A percentile compares a stretch with the other conserved stretches of the same genome.
Evolutionary conservation across 164 flowering plant species (phyloP).

Genomic region (Nymphaea colorata): DNA sequence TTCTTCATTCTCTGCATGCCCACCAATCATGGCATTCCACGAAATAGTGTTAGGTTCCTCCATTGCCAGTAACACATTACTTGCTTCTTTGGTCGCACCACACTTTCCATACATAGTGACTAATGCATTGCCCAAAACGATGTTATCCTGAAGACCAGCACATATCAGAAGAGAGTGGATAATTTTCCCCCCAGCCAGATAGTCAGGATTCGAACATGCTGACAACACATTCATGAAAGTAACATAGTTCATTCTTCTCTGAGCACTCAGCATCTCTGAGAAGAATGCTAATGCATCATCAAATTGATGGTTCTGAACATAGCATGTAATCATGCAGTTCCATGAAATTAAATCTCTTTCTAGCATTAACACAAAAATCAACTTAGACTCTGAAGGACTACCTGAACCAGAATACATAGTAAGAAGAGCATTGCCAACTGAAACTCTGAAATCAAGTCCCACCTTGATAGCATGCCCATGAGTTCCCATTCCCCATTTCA

Average conservation of each 20-base stretch:
- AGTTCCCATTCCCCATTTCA: slow-evolving; percentile 57
- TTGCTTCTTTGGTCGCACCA: slow-evolving; percentile 41
- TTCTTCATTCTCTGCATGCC: slow-evolving; percentile 52
- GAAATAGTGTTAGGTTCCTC: slow-evolving; percentile 38
- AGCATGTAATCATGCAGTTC: slow-evolving; percentile 61
- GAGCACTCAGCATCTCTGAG: slow-evolving; percentile 19
- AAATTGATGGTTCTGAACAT: slow-evolving; percentile 34
- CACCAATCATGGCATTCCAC: slow-evolving; percentile 78
- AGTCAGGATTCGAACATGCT: slow-evolving; percentile 48
- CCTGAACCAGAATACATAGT: slow-evolving; percentile 58
- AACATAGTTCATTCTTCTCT: slow-evolving; percentile 27
- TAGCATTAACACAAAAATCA: slow-evolving; percentile 37
- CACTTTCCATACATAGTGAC: slow-evolving; percentile 64
- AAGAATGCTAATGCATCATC: slow-evolving; percentile 34
- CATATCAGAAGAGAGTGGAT: slow-evolving; percentile 42
- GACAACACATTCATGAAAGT: slow-evolving; percentile 59
- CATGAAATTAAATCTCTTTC: slow-evolving; percentile 65
- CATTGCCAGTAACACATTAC: slow-evolving; percentile 31
- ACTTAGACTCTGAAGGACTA: slow-evolving; percentile 29
- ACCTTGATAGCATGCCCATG: slow-evolving; percentile 43
- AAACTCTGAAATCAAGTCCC: slow-evolving; percentile 38
- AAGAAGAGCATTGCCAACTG: slow-evolving; percentile 54
- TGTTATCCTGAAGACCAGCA: slow-evolving; percentile 40
- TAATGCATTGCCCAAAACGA: slow-evolving; percentile 63
- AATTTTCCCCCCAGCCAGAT: slow-evolving; percentile 30